Conservation (phyloP, 768 basidiomycete species). For the Trametes sanguinea region DNA sequence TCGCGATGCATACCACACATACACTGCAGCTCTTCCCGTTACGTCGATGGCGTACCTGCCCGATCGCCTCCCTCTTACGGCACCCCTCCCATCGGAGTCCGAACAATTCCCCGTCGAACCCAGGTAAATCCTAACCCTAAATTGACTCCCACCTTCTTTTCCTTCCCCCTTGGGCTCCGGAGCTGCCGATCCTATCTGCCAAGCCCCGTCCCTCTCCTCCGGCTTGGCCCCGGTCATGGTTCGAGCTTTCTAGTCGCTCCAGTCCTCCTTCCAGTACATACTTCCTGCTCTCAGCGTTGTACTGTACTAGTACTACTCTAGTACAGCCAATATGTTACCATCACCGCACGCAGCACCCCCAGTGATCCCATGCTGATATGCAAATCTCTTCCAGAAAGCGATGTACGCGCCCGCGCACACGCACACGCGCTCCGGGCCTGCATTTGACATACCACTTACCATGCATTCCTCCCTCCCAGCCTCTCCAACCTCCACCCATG, state of each 20-base stretch:
- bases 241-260: too few species aligned
- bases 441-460: background rate
- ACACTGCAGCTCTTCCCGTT: background rate
- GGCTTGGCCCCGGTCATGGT: background rate
- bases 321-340: too few species aligned
- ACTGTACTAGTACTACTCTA: too few species aligned
- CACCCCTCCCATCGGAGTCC: background rate
- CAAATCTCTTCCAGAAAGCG: background rate
- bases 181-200: conserved; percentile 4
- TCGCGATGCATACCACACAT: too few species aligned
- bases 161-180: background rate
- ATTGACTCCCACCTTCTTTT: background rate
- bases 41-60: conserved; percentile 10
- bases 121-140: background rate
- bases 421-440: too few species aligned
- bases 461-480: background rate
- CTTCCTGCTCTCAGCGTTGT: too few species aligned
- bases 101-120: background rate
- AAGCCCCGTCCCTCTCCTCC: background rate
- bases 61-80: conserved; percentile 6
- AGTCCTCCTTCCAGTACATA: too few species aligned
- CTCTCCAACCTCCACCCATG: background rate
- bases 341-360: too few species aligned
- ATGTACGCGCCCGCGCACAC: background rate
- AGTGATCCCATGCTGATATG: background rate